Conservation (phyloP, 768 basidiomycete genomes). For the Kwoniella shandongensis region DNA sequence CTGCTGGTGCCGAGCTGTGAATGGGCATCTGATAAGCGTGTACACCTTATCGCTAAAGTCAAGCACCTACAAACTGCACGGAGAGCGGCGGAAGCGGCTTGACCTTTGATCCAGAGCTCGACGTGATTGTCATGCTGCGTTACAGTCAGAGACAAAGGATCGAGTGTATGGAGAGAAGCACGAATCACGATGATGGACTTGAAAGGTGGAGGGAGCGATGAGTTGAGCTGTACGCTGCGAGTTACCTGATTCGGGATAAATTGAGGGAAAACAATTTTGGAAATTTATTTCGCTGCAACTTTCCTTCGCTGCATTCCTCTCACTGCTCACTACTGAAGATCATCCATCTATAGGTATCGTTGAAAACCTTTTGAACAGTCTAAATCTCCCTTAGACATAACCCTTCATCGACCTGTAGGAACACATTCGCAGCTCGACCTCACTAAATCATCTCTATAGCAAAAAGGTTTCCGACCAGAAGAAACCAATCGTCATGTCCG, state of each 20-base stretch:
- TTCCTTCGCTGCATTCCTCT: not conserved
- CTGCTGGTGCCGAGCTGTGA: slow-evolving; percentile 48
- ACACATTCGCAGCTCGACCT: not conserved
- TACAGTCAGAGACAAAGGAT: too few relatives aligned
- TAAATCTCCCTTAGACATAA: too few relatives aligned
- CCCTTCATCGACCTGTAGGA: not conserved
- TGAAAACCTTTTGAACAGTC: slow-evolving; percentile 3
- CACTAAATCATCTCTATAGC: not conserved
- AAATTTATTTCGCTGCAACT: not conserved
- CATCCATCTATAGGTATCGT: not conserved
- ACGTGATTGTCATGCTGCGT: not conserved
- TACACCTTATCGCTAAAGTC: too few relatives aligned
- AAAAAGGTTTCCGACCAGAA: not conserved
- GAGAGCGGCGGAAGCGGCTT: slow-evolving; percentile 37
- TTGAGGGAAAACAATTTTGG: not conserved
- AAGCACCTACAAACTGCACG: slow-evolving; percentile 46
- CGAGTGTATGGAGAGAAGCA: not conserved
- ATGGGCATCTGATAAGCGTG: not conserved
- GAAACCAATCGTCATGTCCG: slow-evolving; percentile 44
- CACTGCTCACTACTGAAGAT: too few relatives aligned
- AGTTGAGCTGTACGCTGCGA: not conserved
- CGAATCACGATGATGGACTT: slow-evolving; percentile 1
- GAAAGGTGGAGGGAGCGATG: not conserved
- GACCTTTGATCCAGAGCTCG: slow-evolving; percentile 2
- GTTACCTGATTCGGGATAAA: not conserved